A percentile compares a stretch with the other conserved stretches of the same genome.
These are phyloP conservation scores for Berkeleyomyces basicola DNA, from an alignment of 2,329 filamentous ascomycete genomes.

Conservation along the genomic window DNA sequence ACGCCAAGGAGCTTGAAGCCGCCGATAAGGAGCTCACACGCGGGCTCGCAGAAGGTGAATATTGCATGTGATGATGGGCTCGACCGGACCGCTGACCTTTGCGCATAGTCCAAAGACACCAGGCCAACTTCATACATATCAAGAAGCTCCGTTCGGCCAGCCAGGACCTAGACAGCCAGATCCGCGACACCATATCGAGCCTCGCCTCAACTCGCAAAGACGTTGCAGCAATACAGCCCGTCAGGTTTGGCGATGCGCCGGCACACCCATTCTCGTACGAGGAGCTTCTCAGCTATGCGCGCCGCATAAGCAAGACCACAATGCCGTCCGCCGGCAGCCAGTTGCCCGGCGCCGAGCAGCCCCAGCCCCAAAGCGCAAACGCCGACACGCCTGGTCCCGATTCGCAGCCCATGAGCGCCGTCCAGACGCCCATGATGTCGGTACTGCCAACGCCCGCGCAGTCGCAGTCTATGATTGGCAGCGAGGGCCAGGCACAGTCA, in stretches of 20 bases:
- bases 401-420: conserved; percentile 21
- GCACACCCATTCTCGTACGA: conserved; percentile 47
- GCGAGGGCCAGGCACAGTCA: conserved; percentile 18
- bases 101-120: conserved; percentile 50
- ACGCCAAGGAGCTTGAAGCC: conserved; percentile 50
- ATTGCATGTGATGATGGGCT: not conserved
- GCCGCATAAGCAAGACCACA: conserved; percentile 65
- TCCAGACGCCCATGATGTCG: conserved; percentile 16
- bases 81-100: not conserved
- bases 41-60: conserved; percentile 46
- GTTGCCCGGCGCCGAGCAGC: conserved; percentile 18
- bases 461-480: conserved; percentile 17
- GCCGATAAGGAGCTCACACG: conserved; percentile 52
- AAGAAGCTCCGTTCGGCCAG: conserved; percentile 50
- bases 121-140: conserved; percentile 56
- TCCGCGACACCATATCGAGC: conserved; percentile 51
- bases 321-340: conserved; percentile 38
- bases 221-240: conserved; percentile 46
- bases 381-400: conserved; percentile 21
- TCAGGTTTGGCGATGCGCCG: conserved; percentile 33
- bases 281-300: conserved; percentile 61
- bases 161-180: conserved; percentile 49
- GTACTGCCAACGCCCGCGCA: conserved; percentile 14
- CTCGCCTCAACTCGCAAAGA: conserved; percentile 60
- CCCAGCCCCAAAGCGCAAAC: conserved; percentile 18